Evolutionary conservation across 1,139 yeast species (phyloP), one percentile per base, ranked within the genome.

Genomic region (Diutina neorugosa): DNA sequence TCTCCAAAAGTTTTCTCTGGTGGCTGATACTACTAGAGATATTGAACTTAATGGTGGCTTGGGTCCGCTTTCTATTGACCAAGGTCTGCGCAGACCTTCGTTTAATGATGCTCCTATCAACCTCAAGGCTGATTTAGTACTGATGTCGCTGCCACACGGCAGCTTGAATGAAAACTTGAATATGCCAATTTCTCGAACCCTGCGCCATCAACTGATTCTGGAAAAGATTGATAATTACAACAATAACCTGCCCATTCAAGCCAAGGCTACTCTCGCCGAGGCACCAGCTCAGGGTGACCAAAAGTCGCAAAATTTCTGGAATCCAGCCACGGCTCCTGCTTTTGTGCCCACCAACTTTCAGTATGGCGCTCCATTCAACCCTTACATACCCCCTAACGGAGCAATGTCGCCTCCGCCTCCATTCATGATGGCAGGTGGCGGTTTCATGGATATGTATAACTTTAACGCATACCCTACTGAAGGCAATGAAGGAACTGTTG

Each of bases 21-120:
- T 86, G 19, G 89, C 88, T 12, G 94, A 86, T 56, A 87, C 89
- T 43, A 86, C 95, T 0, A 72, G 89, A 59, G 91, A 85, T 57
- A 78, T 85, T 44, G 94, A 86, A 61, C 64, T 81, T 47, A 63
- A 75, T 16, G 65, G 55, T 34, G 67, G 69, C 49, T 57, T 63
- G 47, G 65, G 69, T 7, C 63, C 63, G 43, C 60, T 73, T 44
- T 61, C 68, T 12, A 62, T 73, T 46, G 73, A 70, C 11, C 63
- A 62, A 9, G 58, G 59, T 42, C 62, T 69, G 37, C 71, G 85
- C 64, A 72, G 84, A 65, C 71, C 84, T 0, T 77, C 82, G 55
- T 71, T 77, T 59, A 68, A 76, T 55, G 64, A 64, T 51, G 64
- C 62, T 12, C 37, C 37, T 6, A 62, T 56, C 6, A 58, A 60